Percentiles rank a stretch among this genome's conserved stretches.
Evolutionary conservation across 2,329 filamentous ascomycete species (phyloP).

Genomic region (Ophiostoma perfectum): DNA sequence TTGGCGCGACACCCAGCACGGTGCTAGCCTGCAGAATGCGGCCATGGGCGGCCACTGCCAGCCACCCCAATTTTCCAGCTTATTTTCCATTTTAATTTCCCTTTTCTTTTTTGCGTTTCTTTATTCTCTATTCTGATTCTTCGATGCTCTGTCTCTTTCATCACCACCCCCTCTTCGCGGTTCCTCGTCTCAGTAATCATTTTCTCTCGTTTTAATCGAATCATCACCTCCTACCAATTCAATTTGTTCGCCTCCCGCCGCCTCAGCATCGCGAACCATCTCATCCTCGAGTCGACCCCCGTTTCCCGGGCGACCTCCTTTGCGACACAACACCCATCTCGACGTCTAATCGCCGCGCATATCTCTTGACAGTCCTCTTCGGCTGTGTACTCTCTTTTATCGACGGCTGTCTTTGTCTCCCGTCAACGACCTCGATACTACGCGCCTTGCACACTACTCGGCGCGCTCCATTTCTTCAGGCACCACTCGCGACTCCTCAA

Average conservation of each 20-base stretch:
- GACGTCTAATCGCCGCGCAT: neutral
- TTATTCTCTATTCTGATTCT: neutral
- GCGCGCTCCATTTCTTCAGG: neutral
- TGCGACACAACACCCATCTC: neutral
- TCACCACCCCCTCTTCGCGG: neutral
- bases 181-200: neutral
- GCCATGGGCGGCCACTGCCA: neutral
- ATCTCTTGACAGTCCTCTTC: neutral
- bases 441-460: neutral
- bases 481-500: neutral
- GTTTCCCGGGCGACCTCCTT: neutral
- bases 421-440: neutral
- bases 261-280: neutral
- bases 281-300: neutral
- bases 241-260: neutral
- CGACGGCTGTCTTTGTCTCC: neutral
- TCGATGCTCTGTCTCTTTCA: neutral
- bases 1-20: constrained; percentile 8
- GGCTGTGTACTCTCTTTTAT: neutral
- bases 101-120: neutral
- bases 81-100: constrained; percentile 4
- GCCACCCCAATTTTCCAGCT: constrained; percentile 6
- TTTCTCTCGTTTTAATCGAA: neutral
- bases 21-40: neutral
- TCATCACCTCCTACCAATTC: neutral